Evolutionary conservation across 2,329 filamentous ascomycete genomes (phyloP).

Genomic region (Ustulina deusta): DNA sequence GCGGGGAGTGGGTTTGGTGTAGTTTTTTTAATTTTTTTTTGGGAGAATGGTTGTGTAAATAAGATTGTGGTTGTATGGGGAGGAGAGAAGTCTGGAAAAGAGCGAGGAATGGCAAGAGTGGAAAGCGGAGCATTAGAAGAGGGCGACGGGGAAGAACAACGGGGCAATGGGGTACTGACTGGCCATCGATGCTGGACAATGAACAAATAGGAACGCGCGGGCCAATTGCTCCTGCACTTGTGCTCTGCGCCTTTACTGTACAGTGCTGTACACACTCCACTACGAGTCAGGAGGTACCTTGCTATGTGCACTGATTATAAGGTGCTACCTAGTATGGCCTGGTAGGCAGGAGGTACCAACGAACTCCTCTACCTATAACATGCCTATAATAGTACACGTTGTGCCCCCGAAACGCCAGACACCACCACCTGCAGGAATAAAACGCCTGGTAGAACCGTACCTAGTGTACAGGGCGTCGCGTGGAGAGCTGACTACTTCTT

Average conservation of each 20-base stretch:
- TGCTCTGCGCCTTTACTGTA: constrained; percentile 1
- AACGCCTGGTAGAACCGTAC: constrained; percentile 5
- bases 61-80: constrained; percentile 38
- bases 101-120: constrained; percentile 16
- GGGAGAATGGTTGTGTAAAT: constrained; percentile 25
- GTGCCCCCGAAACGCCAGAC: neutral
- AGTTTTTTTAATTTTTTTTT: constrained; percentile 10
- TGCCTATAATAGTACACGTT: constrained; percentile 4
- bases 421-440: too few species aligned
- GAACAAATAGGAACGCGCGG: constrained; percentile 37
- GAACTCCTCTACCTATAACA: neutral
- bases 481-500: constrained; percentile 23
- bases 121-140: constrained; percentile 39
- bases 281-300: too few species aligned
- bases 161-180: constrained; percentile 32
- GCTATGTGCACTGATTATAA: too few species aligned
- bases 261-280: constrained; percentile 3
- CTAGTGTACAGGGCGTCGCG: constrained; percentile 1
- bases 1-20: constrained; percentile 30
- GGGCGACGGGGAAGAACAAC: constrained; percentile 29
- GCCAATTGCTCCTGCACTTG: constrained; percentile 15
- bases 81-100: constrained; percentile 35
- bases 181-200: constrained; percentile 22
- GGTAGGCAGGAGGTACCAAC: too few species aligned
- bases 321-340: neutral